Conservation (phyloP, 1,284 basidiomycete genomes). For the Malassezia globosa region DNA sequence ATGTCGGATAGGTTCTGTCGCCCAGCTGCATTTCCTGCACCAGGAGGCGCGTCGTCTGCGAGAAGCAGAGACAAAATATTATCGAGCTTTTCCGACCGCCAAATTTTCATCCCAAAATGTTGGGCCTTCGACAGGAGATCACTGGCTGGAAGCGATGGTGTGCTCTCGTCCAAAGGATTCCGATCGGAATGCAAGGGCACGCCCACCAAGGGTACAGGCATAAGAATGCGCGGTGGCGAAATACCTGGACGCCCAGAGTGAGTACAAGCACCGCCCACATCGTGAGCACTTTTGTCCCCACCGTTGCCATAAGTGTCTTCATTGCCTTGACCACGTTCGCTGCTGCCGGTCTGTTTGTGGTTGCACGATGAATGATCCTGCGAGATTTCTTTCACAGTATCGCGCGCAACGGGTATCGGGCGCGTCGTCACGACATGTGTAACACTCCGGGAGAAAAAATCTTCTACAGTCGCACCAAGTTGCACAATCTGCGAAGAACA, state of each 20-base stretch:
- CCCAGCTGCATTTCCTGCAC: background rate
- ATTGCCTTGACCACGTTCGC: no score
- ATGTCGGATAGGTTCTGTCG: slow-evolving; percentile 52
- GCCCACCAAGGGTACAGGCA: slow-evolving; percentile 1
- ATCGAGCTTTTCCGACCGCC: slow-evolving; percentile 54
- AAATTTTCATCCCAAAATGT: slow-evolving; percentile 73
- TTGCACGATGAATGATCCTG: background rate
- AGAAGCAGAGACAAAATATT: slow-evolving; percentile 14
- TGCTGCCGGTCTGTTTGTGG: background rate
- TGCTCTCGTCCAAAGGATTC: slow-evolving; percentile 39
- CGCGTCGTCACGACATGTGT: slow-evolving; percentile 43
- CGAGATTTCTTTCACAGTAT: slow-evolving; percentile 8
- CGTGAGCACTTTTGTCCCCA: background rate
- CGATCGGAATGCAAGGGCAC: slow-evolving; percentile 39
- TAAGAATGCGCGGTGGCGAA: slow-evolving; percentile 5
- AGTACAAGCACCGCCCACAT: no score
- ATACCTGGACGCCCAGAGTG: no score
- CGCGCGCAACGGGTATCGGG: slow-evolving; percentile 17
- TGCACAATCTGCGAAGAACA: slow-evolving; percentile 24
- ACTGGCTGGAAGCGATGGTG: slow-evolving; percentile 47
- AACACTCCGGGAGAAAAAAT: slow-evolving; percentile 41
- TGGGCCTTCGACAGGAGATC: slow-evolving; percentile 65
- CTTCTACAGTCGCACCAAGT: slow-evolving; percentile 38
- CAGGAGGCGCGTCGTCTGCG: slow-evolving; percentile 19
- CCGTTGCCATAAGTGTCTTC: background rate